Evolutionary conservation across 495 filamentous ascomycete genomes (phyloP), one percentile per base, ranked within the genome.

Genomic region (Daldinia decipiens): DNA sequence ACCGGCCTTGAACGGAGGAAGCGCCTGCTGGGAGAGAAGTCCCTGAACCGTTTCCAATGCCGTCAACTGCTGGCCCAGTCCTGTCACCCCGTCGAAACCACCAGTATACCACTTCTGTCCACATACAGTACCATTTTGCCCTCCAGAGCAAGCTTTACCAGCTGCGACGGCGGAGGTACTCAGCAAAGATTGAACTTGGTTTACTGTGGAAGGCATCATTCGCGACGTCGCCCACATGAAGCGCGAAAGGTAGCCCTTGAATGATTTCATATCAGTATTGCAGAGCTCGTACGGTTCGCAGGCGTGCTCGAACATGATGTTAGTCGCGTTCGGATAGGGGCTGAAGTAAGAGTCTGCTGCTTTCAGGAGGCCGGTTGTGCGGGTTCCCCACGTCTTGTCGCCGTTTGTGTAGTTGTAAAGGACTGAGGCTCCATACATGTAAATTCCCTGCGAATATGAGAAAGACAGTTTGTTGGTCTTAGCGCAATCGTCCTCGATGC

Each of bases 171-270:
- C 91, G 1, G 90, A 90, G 0, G 81, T 79, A 50, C 81, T 73
- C 13, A 95, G 83, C 15, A 83, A 65, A 36, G 80, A 72, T 40
- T 80, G 75, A 68, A 93, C 89, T 1, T 73, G 70, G 26, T 79
- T 68, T 11, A 73, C 72, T 9, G 89, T 89, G 26, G 83, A 87
- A 9, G 87, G 87, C 26, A 86, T 83, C 74, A 93, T 81, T 9
- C 85, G 85, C 5, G 88, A 82, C 5, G 90, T 84, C 11, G 85
- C 82, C 34, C 87, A 88, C 73, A 93, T 86, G 85, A 92, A 95
- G n/a, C 89, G 87, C 8, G 90, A 81, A 21, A 94, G 84, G 71
- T 92, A 92, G 32, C 88, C 91, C 79, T 95, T 95, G 86, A 94
- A 95, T 34, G 88, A 87, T 57, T 87, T 87, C 82, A 91, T 89